Base-by-base conservation (phyloP, 2,329 filamentous ascomycete species). In the Hypoxylon sp. region DNA sequence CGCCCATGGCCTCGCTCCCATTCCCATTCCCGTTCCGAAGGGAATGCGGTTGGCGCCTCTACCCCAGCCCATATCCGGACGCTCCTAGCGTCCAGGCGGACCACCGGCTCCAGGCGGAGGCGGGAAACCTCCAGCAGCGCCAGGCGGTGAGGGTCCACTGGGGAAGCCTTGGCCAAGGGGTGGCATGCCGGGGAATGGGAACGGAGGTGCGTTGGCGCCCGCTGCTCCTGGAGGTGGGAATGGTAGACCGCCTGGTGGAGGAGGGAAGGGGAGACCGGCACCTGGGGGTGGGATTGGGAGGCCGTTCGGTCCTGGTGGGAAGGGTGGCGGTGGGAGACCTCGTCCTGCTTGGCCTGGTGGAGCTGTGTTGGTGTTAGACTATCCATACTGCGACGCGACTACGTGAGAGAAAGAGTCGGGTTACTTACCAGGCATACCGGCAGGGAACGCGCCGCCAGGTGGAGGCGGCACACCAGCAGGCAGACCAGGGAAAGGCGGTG, bases 391-490 rank as follows among this genome's bases (percentile, higher is more conserved):
- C n/a, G 19, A 41, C 19, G 12, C 45, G 8, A 25, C n/a, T 16
- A 7, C 6, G 5, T 25, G 39, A 19, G 29, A 30, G 8, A 19
- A 50, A 25, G 29, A 39, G 23, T 32, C 9, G 27, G 39, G 47
- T 32, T 21, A 84, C 86, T 74, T 87, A 89, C 87, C 87, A 76
- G 87, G 82, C 78, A 85, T 80, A 53, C 82, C 82, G 27, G 52
- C 80, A 32, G 74, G 77, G 55, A 83, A 82, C 67, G 83, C 79
- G 60, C 84, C 85, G 73, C 61, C 61, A 2, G 89, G 90, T 25
- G 87, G 87, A 46, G 88, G 88, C 61, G 87, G 88, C 37, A 81
- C 78, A 61, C 84, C 78, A 63, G 84, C 81, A 67, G 81, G 80
- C 63, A 84, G 76, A 41, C 77, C 74, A 73, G 72, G 62, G 47